Conservation (phyloP, 768 basidiomycete species). For the Calocera viscosa region DNA sequence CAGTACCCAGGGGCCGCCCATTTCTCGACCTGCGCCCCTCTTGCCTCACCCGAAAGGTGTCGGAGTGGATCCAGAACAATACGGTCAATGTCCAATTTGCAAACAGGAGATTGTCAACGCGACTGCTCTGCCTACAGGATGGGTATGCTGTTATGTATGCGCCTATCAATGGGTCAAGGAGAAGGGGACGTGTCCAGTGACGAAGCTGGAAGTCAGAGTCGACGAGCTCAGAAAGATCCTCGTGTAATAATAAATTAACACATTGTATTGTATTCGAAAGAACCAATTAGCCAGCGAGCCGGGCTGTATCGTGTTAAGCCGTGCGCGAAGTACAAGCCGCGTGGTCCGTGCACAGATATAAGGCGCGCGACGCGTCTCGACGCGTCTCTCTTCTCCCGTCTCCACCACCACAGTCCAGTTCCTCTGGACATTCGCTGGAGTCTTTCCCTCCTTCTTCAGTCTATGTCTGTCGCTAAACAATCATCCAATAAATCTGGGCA, state of each 20-base stretch:
- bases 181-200: slow-evolving; percentile 73
- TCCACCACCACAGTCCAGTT: background rate
- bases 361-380: background rate
- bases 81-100: slow-evolving; percentile 82
- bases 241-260: slow-evolving; percentile 33
- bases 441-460: background rate
- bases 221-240: slow-evolving; percentile 84
- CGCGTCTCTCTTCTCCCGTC: background rate
- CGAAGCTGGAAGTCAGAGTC: slow-evolving; percentile 55
- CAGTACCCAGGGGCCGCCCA: slow-evolving; percentile 47
- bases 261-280: background rate
- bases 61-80: slow-evolving; percentile 46
- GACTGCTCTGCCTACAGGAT: slow-evolving; percentile 81
- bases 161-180: slow-evolving; percentile 71
- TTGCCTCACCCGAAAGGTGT: slow-evolving; percentile 62
- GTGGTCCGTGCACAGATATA: background rate
- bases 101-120: slow-evolving; percentile 62
- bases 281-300: no score
- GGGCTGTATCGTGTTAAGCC: no score
- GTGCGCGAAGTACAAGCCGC: background rate
- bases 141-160: slow-evolving; percentile 91
- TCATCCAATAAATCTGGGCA: background rate
- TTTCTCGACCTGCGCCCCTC: slow-evolving; percentile 66
- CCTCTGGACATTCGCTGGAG: background rate
- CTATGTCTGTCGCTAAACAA: background rate